Conservation (phyloP, 257 asterid genomes). For the Avicennia marina region DNA sequence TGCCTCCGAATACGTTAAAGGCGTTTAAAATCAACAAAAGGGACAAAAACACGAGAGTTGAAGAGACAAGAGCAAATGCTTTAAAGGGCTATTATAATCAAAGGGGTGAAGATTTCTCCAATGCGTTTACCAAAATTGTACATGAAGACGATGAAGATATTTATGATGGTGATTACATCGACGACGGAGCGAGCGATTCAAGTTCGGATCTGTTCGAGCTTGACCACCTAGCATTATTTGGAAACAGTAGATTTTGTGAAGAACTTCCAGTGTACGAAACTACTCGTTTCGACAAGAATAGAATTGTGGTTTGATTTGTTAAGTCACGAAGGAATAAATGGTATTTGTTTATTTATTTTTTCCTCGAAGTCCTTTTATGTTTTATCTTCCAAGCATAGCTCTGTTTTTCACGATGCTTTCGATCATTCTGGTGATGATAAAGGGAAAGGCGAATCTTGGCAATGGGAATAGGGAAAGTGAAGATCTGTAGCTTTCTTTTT, state of each 20-base stretch:
- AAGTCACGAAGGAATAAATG: slow-evolving; percentile 6
- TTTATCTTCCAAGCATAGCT: background rate
- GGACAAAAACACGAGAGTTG: slow-evolving; percentile 23
- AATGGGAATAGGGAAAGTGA: background rate
- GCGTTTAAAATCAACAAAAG: too few species aligned
- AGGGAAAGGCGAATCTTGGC: background rate
- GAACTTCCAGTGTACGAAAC: slow-evolving; percentile 85
- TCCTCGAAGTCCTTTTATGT: background rate
- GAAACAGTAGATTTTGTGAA: slow-evolving; percentile 38
- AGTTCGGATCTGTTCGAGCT: slow-evolving; percentile 86
- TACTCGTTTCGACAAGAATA: slow-evolving; percentile 33
- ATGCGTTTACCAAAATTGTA: background rate
- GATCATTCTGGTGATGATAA: background rate
- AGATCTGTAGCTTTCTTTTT: background rate
- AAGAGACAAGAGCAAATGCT: slow-evolving; percentile 6
- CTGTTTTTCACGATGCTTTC: too few species aligned
- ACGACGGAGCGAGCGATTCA: slow-evolving; percentile 52
- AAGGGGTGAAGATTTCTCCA: slow-evolving; percentile 12
- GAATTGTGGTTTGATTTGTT: slow-evolving; percentile 30
- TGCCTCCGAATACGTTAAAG: slow-evolving; percentile 26
- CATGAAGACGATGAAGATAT: slow-evolving; percentile 6
- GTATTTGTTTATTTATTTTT: background rate
- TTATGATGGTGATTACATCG: too few species aligned
- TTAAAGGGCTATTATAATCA: slow-evolving; percentile 4
- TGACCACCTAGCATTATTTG: slow-evolving; percentile 43